phyloP scores from a whole-genome alignment of 768 basidiomycete genomes.

The Chlorophyllum brunneum region DNA sequence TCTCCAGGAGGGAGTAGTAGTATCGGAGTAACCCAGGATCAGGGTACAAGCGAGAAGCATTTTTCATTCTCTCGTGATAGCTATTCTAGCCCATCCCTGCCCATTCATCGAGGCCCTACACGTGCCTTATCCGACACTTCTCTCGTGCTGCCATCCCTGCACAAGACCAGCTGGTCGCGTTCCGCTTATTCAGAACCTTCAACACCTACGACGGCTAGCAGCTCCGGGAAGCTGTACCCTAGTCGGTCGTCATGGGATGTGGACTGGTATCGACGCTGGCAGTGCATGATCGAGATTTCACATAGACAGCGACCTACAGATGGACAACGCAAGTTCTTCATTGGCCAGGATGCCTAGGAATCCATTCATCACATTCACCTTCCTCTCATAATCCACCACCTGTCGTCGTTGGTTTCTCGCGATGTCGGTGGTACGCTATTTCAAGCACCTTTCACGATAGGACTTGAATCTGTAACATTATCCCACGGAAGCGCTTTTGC shows the following conservation, averaged over 20 bases:
- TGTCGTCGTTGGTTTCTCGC: no score
- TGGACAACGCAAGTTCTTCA: neutral
- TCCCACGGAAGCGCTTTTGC: neutral
- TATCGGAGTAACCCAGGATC: slow-evolving; percentile 4
- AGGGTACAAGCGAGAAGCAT: neutral
- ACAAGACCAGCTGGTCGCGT: slow-evolving; percentile 1
- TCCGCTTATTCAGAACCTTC: slow-evolving; percentile 11
- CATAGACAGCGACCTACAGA: slow-evolving; percentile 20
- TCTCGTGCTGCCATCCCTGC: neutral
- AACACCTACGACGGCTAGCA: slow-evolving; percentile 3
- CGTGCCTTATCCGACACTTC: neutral
- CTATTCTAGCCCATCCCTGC: neutral
- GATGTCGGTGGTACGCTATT: no score
- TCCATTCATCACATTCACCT: neutral
- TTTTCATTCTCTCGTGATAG: neutral
- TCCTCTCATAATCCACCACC: neutral
- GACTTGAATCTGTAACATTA: neutral
- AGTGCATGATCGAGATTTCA: slow-evolving; percentile 43
- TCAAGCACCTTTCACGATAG: no score
- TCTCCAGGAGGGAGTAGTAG: slow-evolving; percentile 1
- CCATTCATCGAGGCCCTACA: neutral
- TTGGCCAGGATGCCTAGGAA: neutral
- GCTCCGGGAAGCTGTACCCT: slow-evolving; percentile 14
- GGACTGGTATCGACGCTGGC: slow-evolving; percentile 54
- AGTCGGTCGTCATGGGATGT: slow-evolving; percentile 32